Evolutionary conservation across 2,329 filamentous ascomycete genomes (phyloP).

Genomic region (Pseudogymnoascus sp.): DNA sequence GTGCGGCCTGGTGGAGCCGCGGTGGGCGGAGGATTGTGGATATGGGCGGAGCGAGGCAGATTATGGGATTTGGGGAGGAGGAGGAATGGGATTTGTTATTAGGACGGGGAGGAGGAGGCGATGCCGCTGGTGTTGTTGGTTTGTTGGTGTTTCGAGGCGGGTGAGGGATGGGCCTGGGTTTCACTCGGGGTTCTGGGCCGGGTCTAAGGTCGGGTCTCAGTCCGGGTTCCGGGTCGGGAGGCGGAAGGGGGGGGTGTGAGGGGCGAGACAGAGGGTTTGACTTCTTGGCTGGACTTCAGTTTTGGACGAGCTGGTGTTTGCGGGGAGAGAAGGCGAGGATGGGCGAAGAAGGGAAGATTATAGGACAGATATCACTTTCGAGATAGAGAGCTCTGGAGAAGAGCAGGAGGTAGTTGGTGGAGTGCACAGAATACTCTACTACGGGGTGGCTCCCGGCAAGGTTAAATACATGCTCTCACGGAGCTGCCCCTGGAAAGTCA

Average conservation of each 20-base stretch:
- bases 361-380: neutral
- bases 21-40: neutral
- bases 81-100: neutral
- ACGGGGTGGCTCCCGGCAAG: neutral
- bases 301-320: neutral
- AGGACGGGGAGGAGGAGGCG: neutral
- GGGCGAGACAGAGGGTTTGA: conserved; percentile 3
- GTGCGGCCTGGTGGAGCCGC: neutral
- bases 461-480: too few relatives aligned
- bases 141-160: neutral
- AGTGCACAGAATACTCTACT: neutral
- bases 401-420: neutral
- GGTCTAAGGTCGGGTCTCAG: neutral
- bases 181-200: neutral
- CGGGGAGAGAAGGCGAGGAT: neutral
- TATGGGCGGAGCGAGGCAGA: neutral
- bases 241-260: neutral
- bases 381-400: neutral
- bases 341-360: neutral
- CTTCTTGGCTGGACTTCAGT: neutral
- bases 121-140: neutral
- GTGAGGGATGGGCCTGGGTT: neutral
- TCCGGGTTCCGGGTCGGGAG: neutral
- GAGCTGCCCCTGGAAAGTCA: too few relatives aligned
- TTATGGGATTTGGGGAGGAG: neutral